phyloP scores from a whole-genome alignment of 257 asterid species.

The Primulina tabacum region DNA sequence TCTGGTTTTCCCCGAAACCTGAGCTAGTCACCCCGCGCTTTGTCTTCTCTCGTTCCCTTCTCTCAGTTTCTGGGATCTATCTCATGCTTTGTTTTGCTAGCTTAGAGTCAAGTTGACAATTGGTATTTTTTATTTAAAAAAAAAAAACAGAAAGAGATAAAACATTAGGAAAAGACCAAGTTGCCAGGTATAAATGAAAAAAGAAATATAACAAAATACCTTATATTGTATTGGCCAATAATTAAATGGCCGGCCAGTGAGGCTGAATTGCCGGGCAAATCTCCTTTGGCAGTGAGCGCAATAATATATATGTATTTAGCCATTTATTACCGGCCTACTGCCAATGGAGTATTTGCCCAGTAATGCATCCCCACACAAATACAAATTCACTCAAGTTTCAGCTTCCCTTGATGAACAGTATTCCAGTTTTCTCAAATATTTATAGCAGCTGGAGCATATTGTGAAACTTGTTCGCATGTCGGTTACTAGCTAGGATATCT shows the following conservation, averaged over 20 bases:
- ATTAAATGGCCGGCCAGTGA: not conserved
- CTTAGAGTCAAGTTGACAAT: not conserved
- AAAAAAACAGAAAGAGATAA: not conserved
- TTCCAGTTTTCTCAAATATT: slow-evolving; percentile 20
- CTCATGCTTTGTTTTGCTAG: too few relatives aligned
- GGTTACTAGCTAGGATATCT: slow-evolving; percentile 34
- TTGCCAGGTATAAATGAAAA: not conserved
- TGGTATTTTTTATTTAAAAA: not conserved
- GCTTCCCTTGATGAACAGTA: slow-evolving; percentile 25
- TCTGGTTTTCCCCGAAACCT: too few relatives aligned
- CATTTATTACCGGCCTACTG: slow-evolving; percentile 30
- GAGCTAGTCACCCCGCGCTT: not conserved
- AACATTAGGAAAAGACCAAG: not conserved
- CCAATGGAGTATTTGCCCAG: slow-evolving; percentile 51
- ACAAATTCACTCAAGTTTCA: not conserved
- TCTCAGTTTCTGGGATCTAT: not conserved
- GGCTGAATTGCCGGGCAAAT: slow-evolving; percentile 55
- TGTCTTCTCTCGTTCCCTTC: not conserved
- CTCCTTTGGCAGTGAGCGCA: slow-evolving; percentile 52
- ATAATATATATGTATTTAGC: slow-evolving; percentile 3
- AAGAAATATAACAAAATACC: slow-evolving; percentile 10
- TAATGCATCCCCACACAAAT: slow-evolving; percentile 32
- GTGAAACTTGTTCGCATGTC: slow-evolving; percentile 8
- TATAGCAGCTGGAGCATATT: slow-evolving; percentile 31
- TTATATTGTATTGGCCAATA: not conserved